Conservation (phyloP, 1,284 basidiomycete species). For the Boletellus dicymbophilus region DNA sequence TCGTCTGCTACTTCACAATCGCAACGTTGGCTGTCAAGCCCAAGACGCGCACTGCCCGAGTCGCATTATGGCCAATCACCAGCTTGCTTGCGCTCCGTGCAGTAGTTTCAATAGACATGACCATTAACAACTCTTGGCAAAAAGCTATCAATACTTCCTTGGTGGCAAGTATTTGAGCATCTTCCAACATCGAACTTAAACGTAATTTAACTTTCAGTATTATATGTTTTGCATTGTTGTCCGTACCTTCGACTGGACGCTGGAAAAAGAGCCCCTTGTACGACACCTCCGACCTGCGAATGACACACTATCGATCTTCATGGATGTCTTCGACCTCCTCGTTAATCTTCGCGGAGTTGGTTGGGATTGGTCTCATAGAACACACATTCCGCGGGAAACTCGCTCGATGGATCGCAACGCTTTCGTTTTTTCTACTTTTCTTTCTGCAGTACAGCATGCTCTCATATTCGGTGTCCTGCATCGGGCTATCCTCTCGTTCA, state of each 20-base stretch:
- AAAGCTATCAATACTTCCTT: constrained; percentile 30
- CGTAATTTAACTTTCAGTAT: constrained; percentile 8
- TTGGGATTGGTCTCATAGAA: constrained; percentile 38
- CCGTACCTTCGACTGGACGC: constrained; percentile 21
- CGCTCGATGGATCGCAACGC: constrained; percentile 35
- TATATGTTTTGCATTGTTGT: constrained; percentile 13
- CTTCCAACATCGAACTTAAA: neutral
- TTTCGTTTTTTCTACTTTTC: constrained; percentile 40
- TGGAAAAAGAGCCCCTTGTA: constrained; percentile 12
- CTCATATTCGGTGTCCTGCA: constrained; percentile 46
- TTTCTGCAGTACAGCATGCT: constrained; percentile 40
- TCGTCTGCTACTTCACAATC: constrained; percentile 46
- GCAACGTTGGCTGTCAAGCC: constrained; percentile 43
- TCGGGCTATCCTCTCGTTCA: constrained; percentile 40
- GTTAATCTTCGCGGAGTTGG: constrained; percentile 55
- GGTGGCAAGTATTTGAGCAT: constrained; percentile 27
- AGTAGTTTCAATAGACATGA: constrained; percentile 43
- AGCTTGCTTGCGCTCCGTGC: constrained; percentile 42
- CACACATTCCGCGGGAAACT: constrained; percentile 43
- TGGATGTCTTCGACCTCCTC: constrained; percentile 49
- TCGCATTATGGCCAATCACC: constrained; percentile 46
- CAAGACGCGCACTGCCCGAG: constrained; percentile 40
- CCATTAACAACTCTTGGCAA: constrained; percentile 34
- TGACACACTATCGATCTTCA: constrained; percentile 12
- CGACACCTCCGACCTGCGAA: constrained; percentile 12